Conservation (phyloP, 2,329 filamentous ascomycete genomes). For the Colletotrichum shisoi region DNA sequence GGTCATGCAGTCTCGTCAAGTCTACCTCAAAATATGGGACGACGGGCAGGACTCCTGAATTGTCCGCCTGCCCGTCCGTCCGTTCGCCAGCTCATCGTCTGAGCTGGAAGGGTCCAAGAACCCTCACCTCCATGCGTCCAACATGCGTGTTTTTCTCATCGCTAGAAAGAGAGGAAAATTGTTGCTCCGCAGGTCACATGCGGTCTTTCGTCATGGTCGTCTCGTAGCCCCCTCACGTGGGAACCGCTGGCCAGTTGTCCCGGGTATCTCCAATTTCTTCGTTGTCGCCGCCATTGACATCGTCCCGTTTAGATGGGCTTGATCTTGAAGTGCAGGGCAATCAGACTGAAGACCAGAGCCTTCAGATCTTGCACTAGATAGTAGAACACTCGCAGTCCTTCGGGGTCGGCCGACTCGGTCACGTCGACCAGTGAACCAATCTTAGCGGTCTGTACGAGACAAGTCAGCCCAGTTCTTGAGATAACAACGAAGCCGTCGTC, state of each 20-base stretch:
- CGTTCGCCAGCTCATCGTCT: conserved; percentile 33
- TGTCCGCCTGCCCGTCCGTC: conserved; percentile 23
- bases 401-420: conserved; percentile 92
- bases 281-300: conserved; percentile 13
- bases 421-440: conserved; percentile 97
- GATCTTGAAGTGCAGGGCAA: conserved; percentile 97
- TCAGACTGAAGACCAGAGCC: conserved; percentile 94
- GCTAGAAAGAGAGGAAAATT: conserved; percentile 17
- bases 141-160: conserved; percentile 25
- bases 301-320: conserved; percentile 68
- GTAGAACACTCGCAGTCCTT: conserved; percentile 96
- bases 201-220: conserved; percentile 30
- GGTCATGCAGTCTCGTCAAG: conserved; percentile 2
- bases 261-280: conserved; percentile 44
- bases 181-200: conserved; percentile 23
- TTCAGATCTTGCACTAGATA: conserved; percentile 98
- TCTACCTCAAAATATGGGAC: conserved; percentile 26
- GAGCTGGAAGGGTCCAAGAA: conserved; percentile 35
- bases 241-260: conserved; percentile 13
- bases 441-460: conserved; percentile 81
- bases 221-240: conserved; percentile 10
- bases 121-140: conserved; percentile 26
- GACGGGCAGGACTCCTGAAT: conserved; percentile 9
- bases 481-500: not conserved
- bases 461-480: conserved; percentile 36